Evolutionary conservation across 2,329 filamentous ascomycete genomes (phyloP).

Genomic region (Pyricularia grisea): DNA sequence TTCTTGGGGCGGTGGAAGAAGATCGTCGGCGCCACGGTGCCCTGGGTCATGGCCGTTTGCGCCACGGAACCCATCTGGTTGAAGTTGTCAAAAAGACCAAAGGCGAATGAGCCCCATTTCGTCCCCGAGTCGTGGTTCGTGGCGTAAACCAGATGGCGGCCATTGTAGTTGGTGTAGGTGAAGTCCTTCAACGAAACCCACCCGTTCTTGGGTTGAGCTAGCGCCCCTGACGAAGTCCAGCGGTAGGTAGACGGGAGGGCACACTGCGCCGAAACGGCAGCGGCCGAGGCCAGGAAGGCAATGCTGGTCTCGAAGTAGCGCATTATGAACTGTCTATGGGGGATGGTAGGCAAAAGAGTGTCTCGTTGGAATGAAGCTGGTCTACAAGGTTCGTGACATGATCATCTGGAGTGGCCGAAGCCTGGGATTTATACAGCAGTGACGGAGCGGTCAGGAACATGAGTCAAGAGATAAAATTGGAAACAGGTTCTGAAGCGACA

Average conservation of each 20-base stretch:
- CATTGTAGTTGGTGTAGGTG: constrained; percentile 43
- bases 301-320: constrained; percentile 5
- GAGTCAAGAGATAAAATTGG: background rate
- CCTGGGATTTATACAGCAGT: background rate
- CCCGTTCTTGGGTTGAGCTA: constrained; percentile 42
- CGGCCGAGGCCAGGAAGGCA: constrained; percentile 11
- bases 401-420: background rate
- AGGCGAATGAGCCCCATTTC: constrained; percentile 49
- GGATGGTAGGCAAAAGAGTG: background rate
- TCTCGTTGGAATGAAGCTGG: background rate
- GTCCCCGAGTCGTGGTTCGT: constrained; percentile 32
- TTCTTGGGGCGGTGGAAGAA: constrained; percentile 54
- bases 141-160: constrained; percentile 51
- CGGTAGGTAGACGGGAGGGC: constrained; percentile 42
- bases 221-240: constrained; percentile 41
- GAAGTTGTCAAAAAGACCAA: constrained; percentile 45
- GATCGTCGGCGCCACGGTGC: constrained; percentile 49
- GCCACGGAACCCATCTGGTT: constrained; percentile 36
- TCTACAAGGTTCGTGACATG: background rate
- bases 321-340: background rate
- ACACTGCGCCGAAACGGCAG: constrained; percentile 24
- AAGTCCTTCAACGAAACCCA: constrained; percentile 56
- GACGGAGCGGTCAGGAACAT: too few relatives aligned
- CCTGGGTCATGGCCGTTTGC: constrained; percentile 39
- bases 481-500: background rate